Evolutionary conservation across 257 asterid genomes (phyloP).

Genomic region (Cruciata laevipes): DNA sequence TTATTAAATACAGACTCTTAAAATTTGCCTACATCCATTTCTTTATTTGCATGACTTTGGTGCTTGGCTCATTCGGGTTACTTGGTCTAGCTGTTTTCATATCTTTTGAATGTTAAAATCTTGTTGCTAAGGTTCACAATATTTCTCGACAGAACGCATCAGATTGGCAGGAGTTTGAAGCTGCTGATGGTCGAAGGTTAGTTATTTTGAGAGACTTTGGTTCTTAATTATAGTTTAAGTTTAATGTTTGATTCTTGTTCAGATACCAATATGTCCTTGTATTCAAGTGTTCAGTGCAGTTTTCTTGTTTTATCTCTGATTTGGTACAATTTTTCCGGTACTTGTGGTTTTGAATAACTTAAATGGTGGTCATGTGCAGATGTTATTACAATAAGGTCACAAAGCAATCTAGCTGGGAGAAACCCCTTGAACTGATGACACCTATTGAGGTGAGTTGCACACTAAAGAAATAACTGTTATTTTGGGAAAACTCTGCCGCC

Average conservation of each 20-base stretch:
- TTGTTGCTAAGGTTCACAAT: slow-evolving; percentile 40
- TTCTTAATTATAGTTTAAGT: background rate
- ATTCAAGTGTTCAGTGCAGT: background rate
- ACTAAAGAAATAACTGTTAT: slow-evolving; percentile 19
- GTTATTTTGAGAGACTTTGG: slow-evolving; percentile 12
- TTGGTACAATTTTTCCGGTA: background rate
- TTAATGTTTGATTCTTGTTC: background rate
- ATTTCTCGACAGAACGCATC: slow-evolving; percentile 50
- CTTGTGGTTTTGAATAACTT: background rate
- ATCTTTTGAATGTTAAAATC: slow-evolving; percentile 5
- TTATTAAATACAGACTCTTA: background rate
- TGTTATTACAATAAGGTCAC: slow-evolving; percentile 84
- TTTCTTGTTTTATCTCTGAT: background rate
- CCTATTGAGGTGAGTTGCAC: slow-evolving; percentile 76
- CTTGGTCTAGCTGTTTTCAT: background rate
- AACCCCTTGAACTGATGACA: slow-evolving; percentile 92
- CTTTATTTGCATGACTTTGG: background rate
- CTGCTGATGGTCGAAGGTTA: slow-evolving; percentile 92
- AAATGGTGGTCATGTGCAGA: slow-evolving; percentile 33
- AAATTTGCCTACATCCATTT: background rate
- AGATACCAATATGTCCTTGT: background rate
- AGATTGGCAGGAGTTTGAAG: slow-evolving; percentile 93
- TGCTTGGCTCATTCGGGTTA: background rate
- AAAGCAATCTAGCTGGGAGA: slow-evolving; percentile 96
- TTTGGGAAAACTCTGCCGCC: slow-evolving; percentile 15